phyloP scores from a whole-genome alignment of 495 filamentous ascomycete species.

The Aspergillus heteromorphus region DNA sequence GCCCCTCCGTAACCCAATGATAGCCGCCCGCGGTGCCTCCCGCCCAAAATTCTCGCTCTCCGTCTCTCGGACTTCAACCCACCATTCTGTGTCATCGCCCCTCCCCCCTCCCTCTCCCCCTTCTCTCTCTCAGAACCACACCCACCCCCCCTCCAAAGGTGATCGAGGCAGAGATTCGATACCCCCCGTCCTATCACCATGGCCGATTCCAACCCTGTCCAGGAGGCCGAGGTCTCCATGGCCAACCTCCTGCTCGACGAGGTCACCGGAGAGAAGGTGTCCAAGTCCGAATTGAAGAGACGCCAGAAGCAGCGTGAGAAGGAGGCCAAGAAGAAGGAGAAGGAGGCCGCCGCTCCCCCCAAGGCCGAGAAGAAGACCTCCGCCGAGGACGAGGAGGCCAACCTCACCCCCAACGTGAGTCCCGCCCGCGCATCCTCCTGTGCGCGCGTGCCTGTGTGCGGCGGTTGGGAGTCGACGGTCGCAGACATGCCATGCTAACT shows the following conservation, averaged over 20 bases:
- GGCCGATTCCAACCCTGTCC: conserved; percentile 42
- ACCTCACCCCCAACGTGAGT: conserved; percentile 85
- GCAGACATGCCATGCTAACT: conserved; percentile 11
- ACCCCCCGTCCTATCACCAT: conserved; percentile 22
- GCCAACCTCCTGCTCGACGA: conserved; percentile 78
- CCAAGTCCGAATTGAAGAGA: conserved; percentile 92
- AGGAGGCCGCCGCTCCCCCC: conserved; percentile 69
- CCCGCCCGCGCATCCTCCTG: background rate
- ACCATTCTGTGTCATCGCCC: conserved; percentile 14
- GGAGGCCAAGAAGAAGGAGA: conserved; percentile 82
- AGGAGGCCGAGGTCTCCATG: conserved; percentile 57
- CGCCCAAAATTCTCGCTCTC: conserved; percentile 39
- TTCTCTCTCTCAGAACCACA: background rate
- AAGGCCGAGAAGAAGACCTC: conserved; percentile 63
- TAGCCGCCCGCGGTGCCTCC: conserved; percentile 21
- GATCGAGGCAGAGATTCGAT: background rate
- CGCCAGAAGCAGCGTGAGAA: conserved; percentile 84
- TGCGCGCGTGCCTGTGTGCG: background rate
- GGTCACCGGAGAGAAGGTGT: conserved; percentile 75
- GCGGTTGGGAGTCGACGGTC: background rate
- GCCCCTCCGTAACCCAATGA: conserved; percentile 27
- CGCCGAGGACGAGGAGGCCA: conserved; percentile 63
- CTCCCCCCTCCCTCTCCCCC: conserved; percentile 13
- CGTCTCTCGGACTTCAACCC: conserved; percentile 19
- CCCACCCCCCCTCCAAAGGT: conserved; percentile 2